Evolutionary conservation across 1,139 yeast species (phyloP).

Genomic region (Nakaseomyces uthaithaninus): DNA sequence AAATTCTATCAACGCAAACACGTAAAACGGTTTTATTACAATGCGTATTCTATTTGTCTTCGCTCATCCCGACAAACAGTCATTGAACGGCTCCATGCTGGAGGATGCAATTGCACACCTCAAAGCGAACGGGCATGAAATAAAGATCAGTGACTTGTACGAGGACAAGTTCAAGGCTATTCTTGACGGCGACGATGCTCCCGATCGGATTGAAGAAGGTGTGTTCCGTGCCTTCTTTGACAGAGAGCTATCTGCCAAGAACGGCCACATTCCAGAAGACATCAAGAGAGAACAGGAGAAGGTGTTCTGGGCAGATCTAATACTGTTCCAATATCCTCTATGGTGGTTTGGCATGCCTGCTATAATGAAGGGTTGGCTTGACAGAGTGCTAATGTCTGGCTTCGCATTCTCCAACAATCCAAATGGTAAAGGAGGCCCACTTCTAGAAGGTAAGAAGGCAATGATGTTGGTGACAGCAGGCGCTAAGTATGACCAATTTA

Average conservation of each 20-base stretch:
- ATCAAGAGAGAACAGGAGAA: constrained; percentile 18
- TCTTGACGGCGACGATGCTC: constrained; percentile 20
- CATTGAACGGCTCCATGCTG: constrained; percentile 19
- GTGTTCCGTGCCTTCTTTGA: constrained; percentile 13
- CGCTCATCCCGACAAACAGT: constrained; percentile 24
- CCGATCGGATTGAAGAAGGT: constrained; percentile 10
- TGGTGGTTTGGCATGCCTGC: constrained; percentile 29
- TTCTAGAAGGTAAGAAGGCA: constrained; percentile 21
- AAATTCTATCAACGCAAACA: no score
- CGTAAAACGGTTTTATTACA: no score
- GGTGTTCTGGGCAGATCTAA: constrained; percentile 28
- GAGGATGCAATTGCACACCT: constrained; percentile 15
- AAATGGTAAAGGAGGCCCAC: constrained; percentile 22
- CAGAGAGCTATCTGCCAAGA: constrained; percentile 14
- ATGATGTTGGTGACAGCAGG: constrained; percentile 20
- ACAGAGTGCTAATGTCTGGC: constrained; percentile 22
- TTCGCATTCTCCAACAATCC: constrained; percentile 21
- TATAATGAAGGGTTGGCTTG: constrained; percentile 27
- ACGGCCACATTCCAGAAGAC: constrained; percentile 17
- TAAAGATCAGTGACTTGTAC: constrained; percentile 22
- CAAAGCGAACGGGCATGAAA: constrained; percentile 21
- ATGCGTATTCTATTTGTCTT: constrained; percentile 22
- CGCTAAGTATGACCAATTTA: constrained; percentile 15
- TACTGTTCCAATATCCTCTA: constrained; percentile 25
- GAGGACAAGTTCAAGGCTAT: constrained; percentile 18